Evolutionary conservation across 2,329 filamentous ascomycete genomes (phyloP), one percentile per base, ranked within the genome.

Genomic region (Paramyrothecium roridum): DNA sequence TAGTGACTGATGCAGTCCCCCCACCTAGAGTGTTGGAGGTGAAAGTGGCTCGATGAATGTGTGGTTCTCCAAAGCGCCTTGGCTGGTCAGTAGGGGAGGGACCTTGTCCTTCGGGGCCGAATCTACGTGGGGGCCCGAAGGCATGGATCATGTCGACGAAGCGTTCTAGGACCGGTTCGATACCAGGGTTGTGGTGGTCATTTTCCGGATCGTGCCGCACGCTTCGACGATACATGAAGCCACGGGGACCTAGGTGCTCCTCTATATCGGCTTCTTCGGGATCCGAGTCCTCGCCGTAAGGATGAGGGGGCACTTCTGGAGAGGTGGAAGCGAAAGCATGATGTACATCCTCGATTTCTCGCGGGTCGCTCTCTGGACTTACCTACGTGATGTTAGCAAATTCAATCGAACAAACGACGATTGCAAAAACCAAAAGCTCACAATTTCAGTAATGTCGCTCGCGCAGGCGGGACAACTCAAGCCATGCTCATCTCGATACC

Each of bases 391-490:
- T 30, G 55, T 65, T 37, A 67, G 65, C 43, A 47, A 48, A 33
- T 47, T 23, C 26, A 50, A n/a, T 19, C 11, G 30, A 20, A 19
- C 45, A 37, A n/a, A 37, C 26, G 8, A 7, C 33, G 40, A 51
- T n/a, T n/a, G 30, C 16, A n/a, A 22, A 2, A 33, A 19, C 2
- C 34, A 13, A 19, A 13, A 21, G 79, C 88, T 67, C 78, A 96
- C 93, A 64, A 98, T 91, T 75, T 99, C 93, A 17, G 86, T 91
- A 61, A 91, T 87, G 20, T 96, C 91, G 40, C 86, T 85, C 3
- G 80, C 69, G 69, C 95, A 99, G n/a, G 76, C 72, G 17, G 92
- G 91, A 68, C 95, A 99, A 17, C 75, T 76, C 59, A 96, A 74
- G 23, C 75, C 86, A 61, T 82, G 79, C 59, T 89, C 82, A 57